These are phyloP conservation scores for Ottelia alismoides DNA, from an alignment of 106 monocot species.

Conservation along the genomic window DNA sequence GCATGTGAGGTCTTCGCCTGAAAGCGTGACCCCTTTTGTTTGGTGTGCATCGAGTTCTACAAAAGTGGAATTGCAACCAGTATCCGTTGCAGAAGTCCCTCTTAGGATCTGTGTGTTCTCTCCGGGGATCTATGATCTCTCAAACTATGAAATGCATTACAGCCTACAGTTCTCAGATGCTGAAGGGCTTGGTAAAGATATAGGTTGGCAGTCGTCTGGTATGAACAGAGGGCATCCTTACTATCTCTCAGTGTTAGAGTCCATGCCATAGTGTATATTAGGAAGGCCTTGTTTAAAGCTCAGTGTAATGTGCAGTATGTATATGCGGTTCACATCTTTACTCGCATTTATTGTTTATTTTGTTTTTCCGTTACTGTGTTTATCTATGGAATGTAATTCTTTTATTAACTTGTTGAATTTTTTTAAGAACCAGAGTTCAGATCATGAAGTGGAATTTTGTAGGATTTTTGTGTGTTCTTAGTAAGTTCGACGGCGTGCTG, in stretches of 20 bases:
- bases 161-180: slow-evolving; percentile 11
- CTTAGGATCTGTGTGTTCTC: slow-evolving; percentile 71
- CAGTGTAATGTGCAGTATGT: too few relatives aligned
- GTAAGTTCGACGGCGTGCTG: too few relatives aligned
- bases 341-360: too few relatives aligned
- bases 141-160: slow-evolving; percentile 88
- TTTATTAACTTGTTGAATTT: too few relatives aligned
- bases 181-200: slow-evolving; percentile 7
- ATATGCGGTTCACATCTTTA: too few relatives aligned
- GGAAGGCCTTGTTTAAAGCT: too few relatives aligned
- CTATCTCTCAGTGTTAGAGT: slow-evolving; percentile 53
- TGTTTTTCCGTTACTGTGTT: too few relatives aligned
- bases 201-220: slow-evolving; percentile 28
- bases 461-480: too few relatives aligned
- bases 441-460: too few relatives aligned
- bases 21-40: slow-evolving; percentile 39
- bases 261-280: background rate
- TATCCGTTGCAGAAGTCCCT: slow-evolving; percentile 28
- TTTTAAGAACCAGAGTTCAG: too few relatives aligned
- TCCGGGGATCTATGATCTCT: slow-evolving; percentile 75
- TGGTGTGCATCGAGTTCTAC: slow-evolving; percentile 78
- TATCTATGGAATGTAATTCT: too few relatives aligned
- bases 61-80: slow-evolving; percentile 31
- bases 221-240: slow-evolving; percentile 50
- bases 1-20: slow-evolving; percentile 2